Conservation (phyloP, 108 stramenopile species). For the Discostella stelligeroides region DNA sequence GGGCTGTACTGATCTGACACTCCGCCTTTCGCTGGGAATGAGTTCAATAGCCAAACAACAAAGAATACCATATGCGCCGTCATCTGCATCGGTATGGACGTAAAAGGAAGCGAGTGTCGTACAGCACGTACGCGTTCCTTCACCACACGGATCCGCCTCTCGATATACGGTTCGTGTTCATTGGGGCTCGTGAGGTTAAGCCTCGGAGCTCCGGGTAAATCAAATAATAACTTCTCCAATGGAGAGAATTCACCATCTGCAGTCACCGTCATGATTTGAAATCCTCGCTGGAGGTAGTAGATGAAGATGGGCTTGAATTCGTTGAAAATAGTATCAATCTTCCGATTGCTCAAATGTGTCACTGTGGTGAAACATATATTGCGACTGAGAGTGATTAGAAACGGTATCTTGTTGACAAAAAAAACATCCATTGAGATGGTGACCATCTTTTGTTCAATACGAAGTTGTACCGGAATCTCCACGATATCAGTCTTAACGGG, state of each 20-base stretch:
- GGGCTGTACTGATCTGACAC: conserved; percentile 43
- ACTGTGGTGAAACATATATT: too few relatives aligned
- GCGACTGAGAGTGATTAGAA: too few relatives aligned
- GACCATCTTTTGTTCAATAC: too few relatives aligned
- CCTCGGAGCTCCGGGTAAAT: not conserved
- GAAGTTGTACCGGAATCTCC: too few relatives aligned
- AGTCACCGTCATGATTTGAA: not conserved
- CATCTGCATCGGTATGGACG: conserved; percentile 12
- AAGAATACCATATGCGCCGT: conserved; percentile 23
- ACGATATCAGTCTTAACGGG: too few relatives aligned
- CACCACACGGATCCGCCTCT: conserved; percentile 12
- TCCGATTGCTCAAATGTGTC: not conserved
- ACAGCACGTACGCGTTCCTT: too few relatives aligned
- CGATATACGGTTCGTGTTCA: not conserved
- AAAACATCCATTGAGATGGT: too few relatives aligned
- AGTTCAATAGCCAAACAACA: conserved; percentile 28
- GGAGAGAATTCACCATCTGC: too few relatives aligned
- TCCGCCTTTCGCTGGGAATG: conserved; percentile 39
- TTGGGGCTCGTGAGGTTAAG: not conserved
- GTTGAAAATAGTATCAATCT: not conserved
- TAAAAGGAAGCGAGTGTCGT: conserved; percentile 42
- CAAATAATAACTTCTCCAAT: too few relatives aligned
- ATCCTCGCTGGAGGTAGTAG: not conserved
- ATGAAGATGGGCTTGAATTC: not conserved
- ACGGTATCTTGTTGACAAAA: too few relatives aligned